phyloP scores from a whole-genome alignment of 1,139 yeast genomes.

The Yamadazyma trypodendri region DNA sequence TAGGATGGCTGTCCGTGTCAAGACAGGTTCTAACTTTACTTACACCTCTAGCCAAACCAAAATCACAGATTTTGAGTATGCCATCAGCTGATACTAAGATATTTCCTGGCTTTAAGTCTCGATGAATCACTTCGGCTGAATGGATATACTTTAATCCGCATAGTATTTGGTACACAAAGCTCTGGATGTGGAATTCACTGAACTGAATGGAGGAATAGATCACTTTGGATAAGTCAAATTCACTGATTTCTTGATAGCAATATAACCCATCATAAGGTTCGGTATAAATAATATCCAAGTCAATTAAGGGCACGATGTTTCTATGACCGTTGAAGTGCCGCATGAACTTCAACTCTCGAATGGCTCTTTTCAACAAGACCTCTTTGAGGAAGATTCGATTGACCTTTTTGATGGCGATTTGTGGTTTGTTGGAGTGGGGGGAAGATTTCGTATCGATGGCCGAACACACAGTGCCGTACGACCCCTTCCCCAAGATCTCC shows the following conservation, averaged over 20 bases:
- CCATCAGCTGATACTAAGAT: slow-evolving; percentile 74
- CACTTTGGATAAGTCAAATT: slow-evolving; percentile 74
- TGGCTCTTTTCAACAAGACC: slow-evolving; percentile 67
- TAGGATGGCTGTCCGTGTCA: slow-evolving; percentile 37
- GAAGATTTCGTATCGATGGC: slow-evolving; percentile 57
- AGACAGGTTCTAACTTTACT: slow-evolving; percentile 16
- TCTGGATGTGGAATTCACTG: slow-evolving; percentile 80
- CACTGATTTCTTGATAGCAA: slow-evolving; percentile 77
- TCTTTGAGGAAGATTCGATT: slow-evolving; percentile 64
- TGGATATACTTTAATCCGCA: slow-evolving; percentile 83
- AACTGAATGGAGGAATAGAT: slow-evolving; percentile 75
- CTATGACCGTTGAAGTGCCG: slow-evolving; percentile 78
- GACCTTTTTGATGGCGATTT: slow-evolving; percentile 76
- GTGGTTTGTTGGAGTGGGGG: slow-evolving; percentile 16
- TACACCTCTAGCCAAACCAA: slow-evolving; percentile 83
- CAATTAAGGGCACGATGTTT: slow-evolving; percentile 56
- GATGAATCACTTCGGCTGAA: slow-evolving; percentile 79
- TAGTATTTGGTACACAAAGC: slow-evolving; percentile 72
- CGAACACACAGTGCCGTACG: slow-evolving; percentile 86
- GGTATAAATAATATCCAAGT: slow-evolving; percentile 64
- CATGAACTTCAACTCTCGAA: slow-evolving; percentile 77
- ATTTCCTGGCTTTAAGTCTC: slow-evolving; percentile 86
- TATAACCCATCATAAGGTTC: slow-evolving; percentile 82
- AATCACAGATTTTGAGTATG: slow-evolving; percentile 75
- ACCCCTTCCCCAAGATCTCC: slow-evolving; percentile 76